A percentile compares a stretch with the other conserved stretches of the same genome.
These are phyloP conservation scores for Trichosporon sp. DNA, from an alignment of 1,284 basidiomycete genomes.

Conservation along the genomic window DNA sequence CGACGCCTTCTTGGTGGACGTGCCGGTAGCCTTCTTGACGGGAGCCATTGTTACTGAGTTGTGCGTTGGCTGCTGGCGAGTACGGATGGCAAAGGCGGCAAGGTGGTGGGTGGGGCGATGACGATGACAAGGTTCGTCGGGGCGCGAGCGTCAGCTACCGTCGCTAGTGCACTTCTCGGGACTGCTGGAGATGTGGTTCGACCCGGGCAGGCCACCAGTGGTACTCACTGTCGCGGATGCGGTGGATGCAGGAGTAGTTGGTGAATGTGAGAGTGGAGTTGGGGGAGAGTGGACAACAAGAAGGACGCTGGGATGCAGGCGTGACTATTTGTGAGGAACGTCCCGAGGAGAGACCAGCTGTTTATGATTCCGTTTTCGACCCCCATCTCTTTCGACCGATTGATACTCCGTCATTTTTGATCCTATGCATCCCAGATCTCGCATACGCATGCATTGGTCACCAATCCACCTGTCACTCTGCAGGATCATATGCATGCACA, in stretches of 20 bases:
- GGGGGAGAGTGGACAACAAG: slow-evolving; percentile 1
- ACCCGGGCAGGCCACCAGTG: not conserved
- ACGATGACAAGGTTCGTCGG: not conserved
- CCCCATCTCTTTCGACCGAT: not conserved
- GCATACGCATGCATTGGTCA: not conserved
- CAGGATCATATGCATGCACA: slow-evolving; percentile 8
- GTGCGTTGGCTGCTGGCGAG: not conserved
- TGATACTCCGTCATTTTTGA: not conserved
- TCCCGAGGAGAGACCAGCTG: not conserved
- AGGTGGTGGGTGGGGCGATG: not conserved
- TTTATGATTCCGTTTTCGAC: slow-evolving; percentile 4
- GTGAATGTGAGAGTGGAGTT: not conserved
- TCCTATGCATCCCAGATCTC: slow-evolving; percentile 3
- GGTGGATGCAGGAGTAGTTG: not conserved
- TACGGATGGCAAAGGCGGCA: not conserved
- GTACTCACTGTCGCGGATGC: slow-evolving; percentile 1
- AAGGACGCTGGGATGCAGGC: not conserved
- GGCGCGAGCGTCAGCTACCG: slow-evolving; percentile 9
- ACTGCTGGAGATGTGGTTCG: not conserved
- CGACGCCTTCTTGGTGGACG: slow-evolving; percentile 32
- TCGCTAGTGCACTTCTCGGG: not conserved
- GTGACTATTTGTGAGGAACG: slow-evolving; percentile 5
- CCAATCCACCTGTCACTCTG: not conserved
- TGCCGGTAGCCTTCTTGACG: slow-evolving; percentile 9
- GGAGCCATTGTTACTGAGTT: slow-evolving; percentile 35